phyloP scores from a whole-genome alignment of 208 protist species.

The Phytomonas francai region DNA sequence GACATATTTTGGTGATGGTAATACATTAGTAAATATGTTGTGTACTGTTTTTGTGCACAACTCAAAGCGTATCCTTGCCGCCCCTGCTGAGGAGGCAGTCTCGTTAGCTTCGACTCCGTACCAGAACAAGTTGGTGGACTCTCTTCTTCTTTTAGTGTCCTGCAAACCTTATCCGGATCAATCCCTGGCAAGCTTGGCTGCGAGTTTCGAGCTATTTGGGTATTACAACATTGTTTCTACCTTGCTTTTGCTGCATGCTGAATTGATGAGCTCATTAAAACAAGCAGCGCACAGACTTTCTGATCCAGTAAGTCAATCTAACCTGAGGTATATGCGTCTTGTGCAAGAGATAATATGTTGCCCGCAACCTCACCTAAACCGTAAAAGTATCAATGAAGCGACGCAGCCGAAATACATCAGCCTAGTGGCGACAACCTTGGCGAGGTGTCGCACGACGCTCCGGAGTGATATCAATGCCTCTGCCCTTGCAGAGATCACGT shows the following conservation, averaged over 20 bases:
- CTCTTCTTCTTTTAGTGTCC: slow-evolving; percentile 8
- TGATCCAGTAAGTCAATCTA: not conserved
- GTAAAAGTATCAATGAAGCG: not conserved
- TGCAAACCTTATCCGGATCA: not conserved
- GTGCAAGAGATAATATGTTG: not conserved
- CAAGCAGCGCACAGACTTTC: not conserved
- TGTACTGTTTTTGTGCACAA: slow-evolving; percentile 16
- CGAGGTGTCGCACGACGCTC: not conserved
- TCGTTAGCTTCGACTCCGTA: not conserved
- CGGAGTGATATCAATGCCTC: not conserved
- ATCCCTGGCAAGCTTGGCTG: not conserved
- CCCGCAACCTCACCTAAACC: not conserved
- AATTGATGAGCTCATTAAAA: not conserved
- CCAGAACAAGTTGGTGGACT: slow-evolving; percentile 5
- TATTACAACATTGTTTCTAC: not conserved
- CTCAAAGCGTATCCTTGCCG: slow-evolving; percentile 6
- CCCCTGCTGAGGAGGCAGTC: not conserved
- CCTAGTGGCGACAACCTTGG: not conserved
- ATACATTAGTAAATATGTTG: slow-evolving; percentile 19
- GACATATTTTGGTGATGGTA: slow-evolving; percentile 28
- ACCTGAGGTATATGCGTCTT: not conserved
- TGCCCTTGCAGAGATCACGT: not conserved
- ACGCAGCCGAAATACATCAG: not conserved
- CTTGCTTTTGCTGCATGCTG: not conserved
- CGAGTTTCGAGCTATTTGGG: not conserved